phyloP scores from a whole-genome alignment of 176 grass and related monocot species.

The Oryza glaberrima region DNA sequence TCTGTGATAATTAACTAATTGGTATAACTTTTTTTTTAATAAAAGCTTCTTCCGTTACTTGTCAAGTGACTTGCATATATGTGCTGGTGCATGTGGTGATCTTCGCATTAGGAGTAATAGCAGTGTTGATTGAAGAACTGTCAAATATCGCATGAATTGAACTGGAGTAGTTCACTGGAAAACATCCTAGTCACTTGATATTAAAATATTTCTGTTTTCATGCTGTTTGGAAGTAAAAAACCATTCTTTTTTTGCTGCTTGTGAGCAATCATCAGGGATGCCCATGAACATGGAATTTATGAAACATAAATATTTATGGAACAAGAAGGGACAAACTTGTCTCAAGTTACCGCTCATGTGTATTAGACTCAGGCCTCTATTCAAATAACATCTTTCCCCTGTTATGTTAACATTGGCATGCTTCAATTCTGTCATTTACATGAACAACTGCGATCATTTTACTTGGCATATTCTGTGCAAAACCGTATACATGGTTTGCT shows the following conservation, averaged over 20 bases:
- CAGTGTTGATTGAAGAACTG: not conserved
- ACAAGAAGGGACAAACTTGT: not conserved
- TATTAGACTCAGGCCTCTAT: not conserved
- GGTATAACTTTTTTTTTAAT: not conserved
- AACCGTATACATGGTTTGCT: not conserved
- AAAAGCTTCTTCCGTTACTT: not conserved
- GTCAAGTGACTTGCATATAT: not conserved
- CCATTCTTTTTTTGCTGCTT: not conserved
- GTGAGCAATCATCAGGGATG: not conserved
- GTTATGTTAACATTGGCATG: not conserved
- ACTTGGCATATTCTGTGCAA: not conserved
- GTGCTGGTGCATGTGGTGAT: not conserved
- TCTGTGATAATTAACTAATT: not conserved
- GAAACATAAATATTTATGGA: not conserved
- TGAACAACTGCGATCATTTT: not conserved
- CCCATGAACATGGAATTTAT: not conserved
- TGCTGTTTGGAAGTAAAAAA: not conserved
- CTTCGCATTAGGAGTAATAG: constrained; percentile 16
- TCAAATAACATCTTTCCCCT: not conserved
- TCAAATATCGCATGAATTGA: not conserved
- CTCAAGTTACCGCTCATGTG: not conserved
- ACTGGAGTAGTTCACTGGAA: not conserved
- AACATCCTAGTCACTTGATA: not conserved
- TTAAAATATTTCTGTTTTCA: not conserved
- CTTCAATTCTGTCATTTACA: not conserved